Conservation (phyloP, 2,329 filamentous ascomycete genomes). For the Paramyrothecium sp. region DNA sequence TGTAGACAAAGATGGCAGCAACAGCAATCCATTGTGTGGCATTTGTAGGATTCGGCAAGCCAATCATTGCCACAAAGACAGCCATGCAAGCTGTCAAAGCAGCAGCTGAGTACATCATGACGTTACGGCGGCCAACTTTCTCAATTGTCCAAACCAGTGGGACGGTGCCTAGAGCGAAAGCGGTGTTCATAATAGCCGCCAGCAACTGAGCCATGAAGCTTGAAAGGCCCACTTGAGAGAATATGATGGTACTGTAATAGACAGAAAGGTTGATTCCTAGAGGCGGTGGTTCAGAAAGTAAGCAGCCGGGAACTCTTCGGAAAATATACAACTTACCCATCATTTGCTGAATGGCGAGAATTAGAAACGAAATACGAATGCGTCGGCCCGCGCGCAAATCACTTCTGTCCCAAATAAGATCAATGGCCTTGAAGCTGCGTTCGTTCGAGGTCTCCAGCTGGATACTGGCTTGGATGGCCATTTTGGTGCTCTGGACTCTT, state of each 20-base stretch:
- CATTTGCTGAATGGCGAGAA: too few relatives aligned
- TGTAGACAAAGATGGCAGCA: slow-evolving; percentile 9
- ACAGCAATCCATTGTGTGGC: slow-evolving; percentile 10
- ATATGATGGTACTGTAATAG: too few relatives aligned
- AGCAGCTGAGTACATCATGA: slow-evolving; percentile 8
- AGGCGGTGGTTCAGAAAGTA: too few relatives aligned
- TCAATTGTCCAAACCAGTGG: slow-evolving; percentile 7
- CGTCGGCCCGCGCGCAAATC: too few relatives aligned
- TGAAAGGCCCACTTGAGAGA: too few relatives aligned
- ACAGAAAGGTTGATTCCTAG: too few relatives aligned
- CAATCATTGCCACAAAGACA: slow-evolving; percentile 9
- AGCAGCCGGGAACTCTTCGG: too few relatives aligned
- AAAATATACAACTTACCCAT: too few relatives aligned
- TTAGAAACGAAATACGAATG: too few relatives aligned
- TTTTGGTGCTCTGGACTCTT: slow-evolving; percentile 3
- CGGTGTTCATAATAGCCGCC: slow-evolving; percentile 10
- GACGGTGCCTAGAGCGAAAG: slow-evolving; percentile 7
- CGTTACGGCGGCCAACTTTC: slow-evolving; percentile 8
- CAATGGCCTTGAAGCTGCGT: slow-evolving; percentile 4
- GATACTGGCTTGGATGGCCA: slow-evolving; percentile 8
- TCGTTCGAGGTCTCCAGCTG: slow-evolving; percentile 5
- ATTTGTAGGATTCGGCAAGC: slow-evolving; percentile 3
- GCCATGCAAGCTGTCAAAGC: slow-evolving; percentile 8
- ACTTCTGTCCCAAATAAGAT: too few relatives aligned
- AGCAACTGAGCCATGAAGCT: slow-evolving; percentile 5